Percentiles rank a stretch among this genome's conserved stretches.
Conservation (phyloP, 73 alveolate genomes). For the Paramecium biaurelia region DNA sequence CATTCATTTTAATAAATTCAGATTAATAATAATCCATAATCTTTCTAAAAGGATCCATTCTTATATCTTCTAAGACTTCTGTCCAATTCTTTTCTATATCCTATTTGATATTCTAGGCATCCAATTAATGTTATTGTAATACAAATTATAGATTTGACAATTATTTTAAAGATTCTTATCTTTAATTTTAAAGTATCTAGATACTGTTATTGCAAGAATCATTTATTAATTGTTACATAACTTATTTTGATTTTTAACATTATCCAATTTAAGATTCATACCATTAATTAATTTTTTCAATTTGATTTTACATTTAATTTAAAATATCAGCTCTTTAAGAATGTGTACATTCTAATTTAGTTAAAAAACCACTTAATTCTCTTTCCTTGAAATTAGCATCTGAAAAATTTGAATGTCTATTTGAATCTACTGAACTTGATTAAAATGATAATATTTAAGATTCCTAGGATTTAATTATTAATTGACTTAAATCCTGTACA, state of each 20-base stretch:
- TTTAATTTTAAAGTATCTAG: neutral
- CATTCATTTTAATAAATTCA: neutral
- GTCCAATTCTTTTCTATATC: constrained; percentile 27
- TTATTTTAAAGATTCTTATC: neutral
- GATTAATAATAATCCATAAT: neutral
- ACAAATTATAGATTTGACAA: neutral
- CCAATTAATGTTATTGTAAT: neutral
- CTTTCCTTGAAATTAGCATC: neutral
- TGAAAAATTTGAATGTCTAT: neutral
- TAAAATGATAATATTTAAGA: constrained; percentile 33
- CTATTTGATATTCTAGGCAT: neutral
- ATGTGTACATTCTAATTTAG: neutral
- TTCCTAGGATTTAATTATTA: neutral
- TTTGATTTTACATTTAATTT: neutral
- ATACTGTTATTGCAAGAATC: neutral
- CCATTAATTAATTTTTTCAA: neutral
- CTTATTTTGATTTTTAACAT: neutral
- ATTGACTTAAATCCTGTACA: neutral
- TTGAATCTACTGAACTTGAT: constrained; percentile 21
- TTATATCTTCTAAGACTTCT: neutral
- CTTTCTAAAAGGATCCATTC: neutral
- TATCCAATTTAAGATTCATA: neutral
- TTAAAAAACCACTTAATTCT: neutral
- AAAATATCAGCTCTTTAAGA: neutral
- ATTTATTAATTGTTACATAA: neutral